Evolutionary conservation across 2,329 filamentous ascomycete species (phyloP).

Genomic region (Colletotrichum orbiculare): DNA sequence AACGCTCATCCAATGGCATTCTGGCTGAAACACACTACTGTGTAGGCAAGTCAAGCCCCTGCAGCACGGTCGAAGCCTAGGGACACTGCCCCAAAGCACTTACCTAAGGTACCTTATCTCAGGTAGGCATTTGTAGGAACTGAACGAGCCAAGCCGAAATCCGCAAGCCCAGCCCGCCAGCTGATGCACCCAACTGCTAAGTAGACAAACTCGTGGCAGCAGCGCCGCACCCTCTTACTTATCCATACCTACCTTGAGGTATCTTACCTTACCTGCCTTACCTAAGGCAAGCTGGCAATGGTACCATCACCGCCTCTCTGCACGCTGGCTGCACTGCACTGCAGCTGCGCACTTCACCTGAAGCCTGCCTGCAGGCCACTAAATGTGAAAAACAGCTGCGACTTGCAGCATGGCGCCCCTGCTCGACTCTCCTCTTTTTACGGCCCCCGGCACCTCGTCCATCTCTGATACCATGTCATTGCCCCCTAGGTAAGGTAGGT

Average conservation of each 20-base stretch:
- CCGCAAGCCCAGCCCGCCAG: neutral
- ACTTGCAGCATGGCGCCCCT: constrained; percentile 17
- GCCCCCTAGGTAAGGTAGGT: too few relatives aligned
- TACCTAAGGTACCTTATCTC: neutral
- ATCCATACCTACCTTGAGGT: too few relatives aligned
- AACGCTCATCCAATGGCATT: constrained; percentile 26
- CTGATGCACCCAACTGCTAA: constrained; percentile 5
- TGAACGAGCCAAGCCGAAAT: too few relatives aligned
- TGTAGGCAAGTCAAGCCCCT: constrained; percentile 21
- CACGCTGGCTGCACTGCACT: constrained; percentile 5
- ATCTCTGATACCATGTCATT: too few relatives aligned
- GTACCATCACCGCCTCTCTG: neutral
- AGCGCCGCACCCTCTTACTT: too few relatives aligned
- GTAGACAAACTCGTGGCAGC: neutral
- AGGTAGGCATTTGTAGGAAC: too few relatives aligned
- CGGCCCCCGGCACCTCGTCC: constrained; percentile 8
- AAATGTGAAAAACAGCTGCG: constrained; percentile 5
- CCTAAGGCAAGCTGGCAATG: too few relatives aligned
- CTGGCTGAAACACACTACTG: constrained; percentile 28
- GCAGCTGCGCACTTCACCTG: constrained; percentile 18
- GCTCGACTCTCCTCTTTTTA: constrained; percentile 3
- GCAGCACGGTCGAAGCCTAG: constrained; percentile 1
- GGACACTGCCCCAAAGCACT: too few relatives aligned
- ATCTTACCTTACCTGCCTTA: too few relatives aligned
- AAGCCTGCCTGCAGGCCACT: constrained; percentile 20